Percentiles rank a stretch among this genome's conserved stretches.
These are phyloP conservation scores for Biscutella laevigata DNA, from an alignment of 441 rosid species.

Conservation along the genomic window DNA sequence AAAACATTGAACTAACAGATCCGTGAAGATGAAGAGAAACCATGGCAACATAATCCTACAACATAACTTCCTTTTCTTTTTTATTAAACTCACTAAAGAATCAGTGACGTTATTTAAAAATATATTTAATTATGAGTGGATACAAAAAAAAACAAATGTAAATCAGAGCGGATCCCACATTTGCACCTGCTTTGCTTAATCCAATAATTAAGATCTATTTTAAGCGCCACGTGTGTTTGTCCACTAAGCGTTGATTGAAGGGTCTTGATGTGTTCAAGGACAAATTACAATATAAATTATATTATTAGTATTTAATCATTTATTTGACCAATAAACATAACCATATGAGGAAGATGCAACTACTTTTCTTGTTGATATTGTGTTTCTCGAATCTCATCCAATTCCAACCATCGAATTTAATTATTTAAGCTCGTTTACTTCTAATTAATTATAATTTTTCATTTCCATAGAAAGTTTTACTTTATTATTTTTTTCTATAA, in stretches of 20 bases:
- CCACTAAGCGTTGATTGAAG: constrained; percentile 6
- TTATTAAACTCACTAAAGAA: background rate
- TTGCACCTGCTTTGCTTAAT: constrained; percentile 25
- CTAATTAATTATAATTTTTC: no score
- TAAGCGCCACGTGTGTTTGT: constrained; percentile 23
- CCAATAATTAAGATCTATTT: constrained; percentile 23
- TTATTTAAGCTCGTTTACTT: constrained; percentile 5
- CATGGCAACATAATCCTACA: no score
- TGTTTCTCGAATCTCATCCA: constrained; percentile 8
- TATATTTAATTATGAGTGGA: background rate
- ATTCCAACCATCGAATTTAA: constrained; percentile 6
- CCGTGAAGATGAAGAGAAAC: no score
- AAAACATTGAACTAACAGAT: no score
- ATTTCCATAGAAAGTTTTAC: no score
- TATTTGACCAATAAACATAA: constrained; percentile 7
- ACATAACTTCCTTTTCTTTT: no score
- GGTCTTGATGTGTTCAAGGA: background rate
- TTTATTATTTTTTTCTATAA: no score
- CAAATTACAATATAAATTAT: background rate
- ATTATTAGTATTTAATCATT: constrained; percentile 1
- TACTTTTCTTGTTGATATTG: constrained; percentile 21
- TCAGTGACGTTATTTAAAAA: background rate
- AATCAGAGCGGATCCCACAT: constrained; percentile 7
- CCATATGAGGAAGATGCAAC: constrained; percentile 21
- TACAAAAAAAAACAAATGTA: background rate